Conservation (phyloP, 176 grass and related monocot species). For the Metroxylon sagu region DNA sequence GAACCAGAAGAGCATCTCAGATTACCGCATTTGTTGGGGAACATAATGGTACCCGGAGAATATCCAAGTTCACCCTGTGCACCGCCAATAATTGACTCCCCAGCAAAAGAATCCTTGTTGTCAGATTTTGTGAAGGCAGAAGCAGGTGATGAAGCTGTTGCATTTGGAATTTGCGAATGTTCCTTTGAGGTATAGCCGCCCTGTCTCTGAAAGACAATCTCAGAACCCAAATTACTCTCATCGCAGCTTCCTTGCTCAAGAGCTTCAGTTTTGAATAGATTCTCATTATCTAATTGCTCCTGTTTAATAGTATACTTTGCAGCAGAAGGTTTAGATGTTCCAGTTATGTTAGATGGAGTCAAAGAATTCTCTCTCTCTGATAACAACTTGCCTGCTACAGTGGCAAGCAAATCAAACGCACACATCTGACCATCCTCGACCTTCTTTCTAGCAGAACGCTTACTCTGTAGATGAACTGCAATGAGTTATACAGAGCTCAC, state of each 20-base stretch:
- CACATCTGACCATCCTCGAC: slow-evolving; percentile 44
- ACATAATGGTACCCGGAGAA: slow-evolving; percentile 9
- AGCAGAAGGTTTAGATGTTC: not conserved
- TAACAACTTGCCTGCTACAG: slow-evolving; percentile 76
- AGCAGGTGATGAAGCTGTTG: slow-evolving; percentile 23
- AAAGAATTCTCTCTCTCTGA: slow-evolving; percentile 54
- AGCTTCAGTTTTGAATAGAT: slow-evolving; percentile 53
- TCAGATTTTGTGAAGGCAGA: slow-evolving; percentile 34
- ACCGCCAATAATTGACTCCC: slow-evolving; percentile 31
- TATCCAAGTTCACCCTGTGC: slow-evolving; percentile 26
- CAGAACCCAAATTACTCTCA: slow-evolving; percentile 40
- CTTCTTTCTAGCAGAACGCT: slow-evolving; percentile 86
- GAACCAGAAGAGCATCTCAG: slow-evolving; percentile 28
- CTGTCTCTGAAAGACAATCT: slow-evolving; percentile 20
- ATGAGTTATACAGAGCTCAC: too few species aligned
- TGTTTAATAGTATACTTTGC: slow-evolving; percentile 45
- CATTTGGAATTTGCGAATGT: slow-evolving; percentile 15
- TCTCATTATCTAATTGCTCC: slow-evolving; percentile 40
- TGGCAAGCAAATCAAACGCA: slow-evolving; percentile 84
- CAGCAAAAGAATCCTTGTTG: slow-evolving; percentile 32
- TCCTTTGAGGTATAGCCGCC: slow-evolving; percentile 17
- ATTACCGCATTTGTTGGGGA: slow-evolving; percentile 29
- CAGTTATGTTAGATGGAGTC: not conserved
- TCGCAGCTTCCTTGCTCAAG: slow-evolving; percentile 76
- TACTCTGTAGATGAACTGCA: slow-evolving; percentile 50